These are phyloP conservation scores for Plantago elongata DNA, from an alignment of 257 asterid genomes.

Conservation along the genomic window DNA sequence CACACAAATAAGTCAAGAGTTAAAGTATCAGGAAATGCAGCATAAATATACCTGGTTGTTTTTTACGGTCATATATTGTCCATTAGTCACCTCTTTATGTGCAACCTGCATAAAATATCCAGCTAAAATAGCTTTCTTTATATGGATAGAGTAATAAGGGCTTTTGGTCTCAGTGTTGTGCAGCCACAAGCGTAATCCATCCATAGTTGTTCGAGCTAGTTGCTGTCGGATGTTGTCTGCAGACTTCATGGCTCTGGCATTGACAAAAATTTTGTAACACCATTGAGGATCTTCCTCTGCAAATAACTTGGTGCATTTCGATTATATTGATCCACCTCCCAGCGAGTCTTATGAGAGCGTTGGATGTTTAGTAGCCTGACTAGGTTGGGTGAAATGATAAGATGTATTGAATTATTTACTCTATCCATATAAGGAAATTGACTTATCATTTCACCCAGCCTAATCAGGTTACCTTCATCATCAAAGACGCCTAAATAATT, in stretches of 20 bases:
- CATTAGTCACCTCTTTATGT: conserved; percentile 82
- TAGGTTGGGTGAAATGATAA: conserved; percentile 84
- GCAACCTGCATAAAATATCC: conserved; percentile 99
- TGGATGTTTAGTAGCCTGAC: conserved; percentile 92
- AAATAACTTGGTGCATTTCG: conserved; percentile 64
- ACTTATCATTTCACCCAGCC: conserved; percentile 87
- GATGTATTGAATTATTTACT: too few species aligned
- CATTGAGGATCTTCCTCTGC: conserved; percentile 90
- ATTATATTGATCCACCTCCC: conserved; percentile 99
- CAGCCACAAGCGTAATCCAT: conserved; percentile 76
- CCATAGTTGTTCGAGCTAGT: conserved; percentile 84
- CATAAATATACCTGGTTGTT: conserved; percentile 70
- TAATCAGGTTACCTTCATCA: conserved; percentile 90
- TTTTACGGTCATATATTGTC: conserved; percentile 88
- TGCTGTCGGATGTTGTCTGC: conserved; percentile 97
- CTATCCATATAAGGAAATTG: conserved; percentile 89
- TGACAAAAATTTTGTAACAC: conserved; percentile 89
- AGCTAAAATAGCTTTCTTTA: conserved; percentile 98
- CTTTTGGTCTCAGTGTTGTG: conserved; percentile 97
- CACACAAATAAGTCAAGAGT: too few species aligned
- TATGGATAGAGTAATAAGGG: conserved; percentile 86
- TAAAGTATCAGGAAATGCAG: background rate
- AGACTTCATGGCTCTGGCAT: conserved; percentile 73
- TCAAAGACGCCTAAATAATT: conserved; percentile 91
- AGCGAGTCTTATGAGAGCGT: conserved; percentile 88